Base-by-base conservation (phyloP, 2,329 filamentous ascomycete genomes). In the Venturia asperata region DNA sequence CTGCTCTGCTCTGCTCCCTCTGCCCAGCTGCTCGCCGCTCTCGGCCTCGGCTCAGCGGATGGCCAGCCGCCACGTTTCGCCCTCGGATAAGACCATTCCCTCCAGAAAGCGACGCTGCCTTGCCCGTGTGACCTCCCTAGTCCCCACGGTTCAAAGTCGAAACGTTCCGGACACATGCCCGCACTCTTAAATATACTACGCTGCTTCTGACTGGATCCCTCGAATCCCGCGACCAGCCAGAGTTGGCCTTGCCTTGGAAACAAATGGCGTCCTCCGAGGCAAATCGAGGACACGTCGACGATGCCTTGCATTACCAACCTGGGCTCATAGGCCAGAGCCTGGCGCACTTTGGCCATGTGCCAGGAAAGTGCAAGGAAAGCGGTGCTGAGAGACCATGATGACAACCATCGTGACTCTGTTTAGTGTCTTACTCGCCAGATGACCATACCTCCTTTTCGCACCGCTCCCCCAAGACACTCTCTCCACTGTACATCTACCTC, bases 381-480 rank as follows among this genome's bases (percentile, higher is more conserved):
- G 9, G 52, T 58, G 52, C 30, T 37, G 52, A 58, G 17, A 19
- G 52, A 58, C 27, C 27, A 58, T n/a, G 52, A 58, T 58, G 52
- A 58, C 52, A 58, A 21, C 27, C 52, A 58, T 58, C 27, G 60
- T 61, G 60, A 61, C 42, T 21, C 21, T 61, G 30, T 19, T 61
- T 61, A 61, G 60, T 61, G 39, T 45, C 60, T 45, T 27, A 43
- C 60, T 27, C 37, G n/a, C n/a, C 60, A 61, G 37, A 15, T 24
- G 52, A 58, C 60, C 60, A 4, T 24, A 19, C 11, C 37, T 21
- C 24, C 9, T 41, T 61, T 42, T 61, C 37, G 5, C 24, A 43
- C n/a, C 21, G 24, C 60, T n/a, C 6, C 30, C 13, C 19, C 21
- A 17, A 43, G 37, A 61, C 2, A 61, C 2, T 7, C 7, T 5